Evolutionary conservation across 2,329 filamentous ascomycete species (phyloP).

Genomic region (Cadophora gregata): DNA sequence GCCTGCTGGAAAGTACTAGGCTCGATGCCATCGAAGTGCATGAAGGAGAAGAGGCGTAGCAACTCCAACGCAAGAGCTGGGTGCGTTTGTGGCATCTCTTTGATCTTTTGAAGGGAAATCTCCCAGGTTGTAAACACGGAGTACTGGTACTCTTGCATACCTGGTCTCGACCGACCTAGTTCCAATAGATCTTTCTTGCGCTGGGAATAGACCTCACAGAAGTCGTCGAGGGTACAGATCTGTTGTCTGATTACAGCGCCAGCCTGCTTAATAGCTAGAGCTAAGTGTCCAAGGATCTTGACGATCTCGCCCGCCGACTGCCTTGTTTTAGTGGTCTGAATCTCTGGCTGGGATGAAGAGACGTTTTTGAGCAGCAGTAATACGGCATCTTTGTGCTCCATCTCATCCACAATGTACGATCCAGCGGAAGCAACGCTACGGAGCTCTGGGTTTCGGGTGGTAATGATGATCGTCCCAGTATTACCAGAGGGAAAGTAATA

Average conservation of each 20-base stretch:
- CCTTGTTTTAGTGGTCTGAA: neutral
- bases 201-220: slow-evolving; percentile 22
- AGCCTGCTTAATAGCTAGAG: slow-evolving; percentile 44
- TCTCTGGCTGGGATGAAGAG: neutral
- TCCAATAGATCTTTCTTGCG: slow-evolving; percentile 23
- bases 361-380: neutral
- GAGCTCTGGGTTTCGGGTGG: slow-evolving; percentile 44
- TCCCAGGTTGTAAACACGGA: slow-evolving; percentile 34
- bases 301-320: slow-evolving; percentile 27
- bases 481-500: slow-evolving; percentile 40
- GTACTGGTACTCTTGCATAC: slow-evolving; percentile 21
- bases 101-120: slow-evolving; percentile 28
- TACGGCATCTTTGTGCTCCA: neutral
- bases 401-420: neutral
- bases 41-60: slow-evolving; percentile 28
- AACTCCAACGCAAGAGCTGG: slow-evolving; percentile 27
- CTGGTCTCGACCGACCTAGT: slow-evolving; percentile 19
- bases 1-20: slow-evolving; percentile 11
- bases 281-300: slow-evolving; percentile 37
- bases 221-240: slow-evolving; percentile 26
- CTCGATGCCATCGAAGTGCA: slow-evolving; percentile 31
- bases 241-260: slow-evolving; percentile 32
- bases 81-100: slow-evolving; percentile 12
- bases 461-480: slow-evolving; percentile 47
- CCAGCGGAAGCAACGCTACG: slow-evolving; percentile 14